Conservation (phyloP, 805 yeast genomes). For the Torulaspora maleeae region DNA sequence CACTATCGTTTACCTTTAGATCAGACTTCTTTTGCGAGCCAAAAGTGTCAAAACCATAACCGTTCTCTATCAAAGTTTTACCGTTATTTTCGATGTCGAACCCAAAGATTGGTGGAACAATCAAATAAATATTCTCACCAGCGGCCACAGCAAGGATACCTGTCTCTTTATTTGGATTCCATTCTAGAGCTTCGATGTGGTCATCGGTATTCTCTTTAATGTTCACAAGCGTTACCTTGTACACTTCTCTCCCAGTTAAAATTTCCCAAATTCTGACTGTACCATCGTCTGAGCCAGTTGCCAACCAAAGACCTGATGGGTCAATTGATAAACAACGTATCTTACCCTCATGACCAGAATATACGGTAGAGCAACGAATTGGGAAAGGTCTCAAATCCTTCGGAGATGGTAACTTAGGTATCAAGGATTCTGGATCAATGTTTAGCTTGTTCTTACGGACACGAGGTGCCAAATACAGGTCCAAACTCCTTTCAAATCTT, state of each 20-base stretch:
- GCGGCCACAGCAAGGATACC: constrained; percentile 84
- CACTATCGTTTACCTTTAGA: constrained; percentile 39
- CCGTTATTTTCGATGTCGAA: constrained; percentile 80
- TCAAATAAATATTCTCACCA: constrained; percentile 71
- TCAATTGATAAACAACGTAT: constrained; percentile 80
- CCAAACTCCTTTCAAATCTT: constrained; percentile 89
- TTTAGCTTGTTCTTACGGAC: constrained; percentile 84
- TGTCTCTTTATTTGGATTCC: constrained; percentile 76
- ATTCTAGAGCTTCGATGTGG: constrained; percentile 71
- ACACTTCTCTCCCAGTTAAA: constrained; percentile 89
- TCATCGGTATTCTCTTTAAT: constrained; percentile 61
- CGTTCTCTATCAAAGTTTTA: constrained; percentile 73
- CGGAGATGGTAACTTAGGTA: constrained; percentile 96
- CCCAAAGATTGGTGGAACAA: constrained; percentile 90
- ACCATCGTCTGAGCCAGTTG: constrained; percentile 98
- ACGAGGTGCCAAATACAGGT: constrained; percentile 92
- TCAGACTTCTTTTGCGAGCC: constrained; percentile 48
- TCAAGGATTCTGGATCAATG: constrained; percentile 91
- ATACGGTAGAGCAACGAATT: constrained; percentile 76
- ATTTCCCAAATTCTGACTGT: constrained; percentile 96
- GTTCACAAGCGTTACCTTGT: constrained; percentile 50
- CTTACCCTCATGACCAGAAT: constrained; percentile 76
- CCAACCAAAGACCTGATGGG: constrained; percentile 89
- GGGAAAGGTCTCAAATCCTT: constrained; percentile 97
- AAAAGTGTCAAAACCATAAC: constrained; percentile 80